phyloP scores from a whole-genome alignment of 1,284 basidiomycete genomes.

The Jaminaea rosea region DNA sequence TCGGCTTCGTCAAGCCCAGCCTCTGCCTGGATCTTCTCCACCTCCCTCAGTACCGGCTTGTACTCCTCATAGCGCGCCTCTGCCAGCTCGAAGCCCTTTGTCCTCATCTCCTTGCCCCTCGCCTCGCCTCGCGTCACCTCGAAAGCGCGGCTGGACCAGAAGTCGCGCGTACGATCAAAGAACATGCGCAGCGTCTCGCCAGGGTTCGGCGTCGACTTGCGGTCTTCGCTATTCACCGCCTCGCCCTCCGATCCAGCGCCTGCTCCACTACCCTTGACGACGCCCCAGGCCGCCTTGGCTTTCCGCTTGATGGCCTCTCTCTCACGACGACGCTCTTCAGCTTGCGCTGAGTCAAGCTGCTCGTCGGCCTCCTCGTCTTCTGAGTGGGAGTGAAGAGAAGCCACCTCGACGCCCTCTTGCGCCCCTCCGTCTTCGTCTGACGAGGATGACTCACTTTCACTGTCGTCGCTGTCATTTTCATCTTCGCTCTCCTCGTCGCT shows the following conservation, averaged over 20 bases:
- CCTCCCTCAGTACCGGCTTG: constrained; percentile 48
- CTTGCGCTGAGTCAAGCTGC: constrained; percentile 5
- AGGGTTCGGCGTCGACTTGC: constrained; percentile 70
- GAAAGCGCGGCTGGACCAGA: constrained; percentile 71
- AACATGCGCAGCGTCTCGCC: constrained; percentile 80
- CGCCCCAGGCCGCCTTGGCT: constrained; percentile 66
- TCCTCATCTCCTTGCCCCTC: constrained; percentile 69
- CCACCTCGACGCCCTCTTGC: constrained; percentile 26
- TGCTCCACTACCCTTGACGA: constrained; percentile 52
- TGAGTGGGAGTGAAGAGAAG: constrained; percentile 1
- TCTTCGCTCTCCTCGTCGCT: constrained; percentile 26
- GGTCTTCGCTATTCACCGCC: constrained; percentile 57
- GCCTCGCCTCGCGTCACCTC: constrained; percentile 53
- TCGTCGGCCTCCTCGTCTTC: constrained; percentile 11
- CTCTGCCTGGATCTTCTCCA: constrained; percentile 72
- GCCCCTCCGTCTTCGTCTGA: constrained; percentile 25
- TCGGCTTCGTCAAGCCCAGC: constrained; percentile 81
- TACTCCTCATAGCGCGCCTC: constrained; percentile 39
- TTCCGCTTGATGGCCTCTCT: constrained; percentile 27
- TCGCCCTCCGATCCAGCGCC: background rate
- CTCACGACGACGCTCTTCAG: background rate
- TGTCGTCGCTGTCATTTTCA: constrained; percentile 16
- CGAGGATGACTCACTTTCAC: constrained; percentile 5
- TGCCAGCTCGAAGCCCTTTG: constrained; percentile 54
- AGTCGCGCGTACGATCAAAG: constrained; percentile 61